Evolutionary conservation across 139 green algal genomes (phyloP).

Genomic region (Coelastrella sp.): DNA sequence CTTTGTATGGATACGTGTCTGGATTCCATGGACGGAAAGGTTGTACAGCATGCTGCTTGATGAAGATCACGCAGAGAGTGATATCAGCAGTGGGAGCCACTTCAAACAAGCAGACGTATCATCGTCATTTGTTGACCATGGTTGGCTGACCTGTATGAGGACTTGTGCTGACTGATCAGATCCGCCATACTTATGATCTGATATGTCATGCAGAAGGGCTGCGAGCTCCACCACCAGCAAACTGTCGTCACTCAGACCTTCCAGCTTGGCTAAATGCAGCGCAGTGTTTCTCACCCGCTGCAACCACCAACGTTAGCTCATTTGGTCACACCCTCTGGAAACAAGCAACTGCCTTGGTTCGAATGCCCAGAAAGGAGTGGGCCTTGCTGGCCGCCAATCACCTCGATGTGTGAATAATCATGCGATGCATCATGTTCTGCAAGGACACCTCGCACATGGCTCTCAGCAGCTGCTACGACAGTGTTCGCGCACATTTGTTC

Average conservation of each 20-base stretch:
- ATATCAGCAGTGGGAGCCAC: too few relatives aligned
- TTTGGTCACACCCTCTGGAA: neutral
- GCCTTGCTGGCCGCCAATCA: neutral
- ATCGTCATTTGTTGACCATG: too few relatives aligned
- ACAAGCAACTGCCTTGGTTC: neutral
- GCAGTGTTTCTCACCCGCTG: conserved; percentile 57
- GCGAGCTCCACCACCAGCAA: conserved; percentile 67
- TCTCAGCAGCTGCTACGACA: conserved; percentile 19
- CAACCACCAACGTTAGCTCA: neutral
- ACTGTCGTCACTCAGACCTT: conserved; percentile 42
- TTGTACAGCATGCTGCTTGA: too few relatives aligned
- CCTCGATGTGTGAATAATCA: conserved; percentile 50
- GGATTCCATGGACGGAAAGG: too few relatives aligned
- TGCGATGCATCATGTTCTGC: conserved; percentile 42
- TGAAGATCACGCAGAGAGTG: too few relatives aligned
- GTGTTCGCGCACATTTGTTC: neutral
- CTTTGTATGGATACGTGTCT: too few relatives aligned
- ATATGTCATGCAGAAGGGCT: conserved; percentile 76
- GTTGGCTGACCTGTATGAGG: conserved; percentile 24
- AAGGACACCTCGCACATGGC: conserved; percentile 39
- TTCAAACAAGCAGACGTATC: too few relatives aligned
- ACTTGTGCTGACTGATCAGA: conserved; percentile 5
- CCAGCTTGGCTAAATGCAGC: conserved; percentile 26
- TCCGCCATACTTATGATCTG: conserved; percentile 72
- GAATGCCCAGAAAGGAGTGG: neutral